A percentile compares a stretch with the other conserved stretches of the same genome.
These are phyloP conservation scores for Claviceps maximensis DNA, from an alignment of 2,329 filamentous ascomycete species.

Conservation along the genomic window DNA sequence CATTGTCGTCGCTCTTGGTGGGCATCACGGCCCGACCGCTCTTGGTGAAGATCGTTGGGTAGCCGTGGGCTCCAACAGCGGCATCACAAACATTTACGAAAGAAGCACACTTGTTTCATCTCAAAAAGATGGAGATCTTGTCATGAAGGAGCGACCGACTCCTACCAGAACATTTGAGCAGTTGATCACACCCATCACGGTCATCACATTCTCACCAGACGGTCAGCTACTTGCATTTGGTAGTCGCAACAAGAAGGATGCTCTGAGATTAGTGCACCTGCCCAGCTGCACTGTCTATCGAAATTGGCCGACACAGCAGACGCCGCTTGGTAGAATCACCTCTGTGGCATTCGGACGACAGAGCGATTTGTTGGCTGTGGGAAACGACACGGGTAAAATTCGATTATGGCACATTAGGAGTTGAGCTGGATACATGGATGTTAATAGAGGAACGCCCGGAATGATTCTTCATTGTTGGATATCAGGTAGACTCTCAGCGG, in stretches of 20 bases:
- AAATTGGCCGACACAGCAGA: slow-evolving; percentile 92
- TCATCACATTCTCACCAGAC: slow-evolving; percentile 71
- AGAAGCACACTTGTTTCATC: slow-evolving; percentile 47
- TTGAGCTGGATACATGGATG: slow-evolving; percentile 23
- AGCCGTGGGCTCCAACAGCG: slow-evolving; percentile 71
- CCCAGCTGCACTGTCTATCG: slow-evolving; percentile 87
- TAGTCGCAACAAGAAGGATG: slow-evolving; percentile 78
- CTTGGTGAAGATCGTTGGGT: slow-evolving; percentile 81
- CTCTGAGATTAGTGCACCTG: slow-evolving; percentile 74
- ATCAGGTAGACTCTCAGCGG: background rate
- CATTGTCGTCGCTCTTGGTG: slow-evolving; percentile 70
- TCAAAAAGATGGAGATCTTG: slow-evolving; percentile 25
- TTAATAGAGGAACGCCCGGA: background rate
- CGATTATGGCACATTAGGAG: slow-evolving; percentile 77
- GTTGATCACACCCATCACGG: slow-evolving; percentile 71
- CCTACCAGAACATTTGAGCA: slow-evolving; percentile 70
- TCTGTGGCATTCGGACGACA: slow-evolving; percentile 53
- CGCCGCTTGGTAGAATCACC: slow-evolving; percentile 73
- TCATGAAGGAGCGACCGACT: slow-evolving; percentile 53
- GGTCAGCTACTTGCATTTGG: slow-evolving; percentile 81
- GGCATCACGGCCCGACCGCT: slow-evolving; percentile 42
- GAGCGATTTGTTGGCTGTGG: slow-evolving; percentile 66
- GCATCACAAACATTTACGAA: slow-evolving; percentile 90
- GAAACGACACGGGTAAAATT: slow-evolving; percentile 79
- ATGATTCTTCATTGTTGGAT: background rate